phyloP scores from a whole-genome alignment of 352 stramenopile species.

The Pythium apleroticum region DNA sequence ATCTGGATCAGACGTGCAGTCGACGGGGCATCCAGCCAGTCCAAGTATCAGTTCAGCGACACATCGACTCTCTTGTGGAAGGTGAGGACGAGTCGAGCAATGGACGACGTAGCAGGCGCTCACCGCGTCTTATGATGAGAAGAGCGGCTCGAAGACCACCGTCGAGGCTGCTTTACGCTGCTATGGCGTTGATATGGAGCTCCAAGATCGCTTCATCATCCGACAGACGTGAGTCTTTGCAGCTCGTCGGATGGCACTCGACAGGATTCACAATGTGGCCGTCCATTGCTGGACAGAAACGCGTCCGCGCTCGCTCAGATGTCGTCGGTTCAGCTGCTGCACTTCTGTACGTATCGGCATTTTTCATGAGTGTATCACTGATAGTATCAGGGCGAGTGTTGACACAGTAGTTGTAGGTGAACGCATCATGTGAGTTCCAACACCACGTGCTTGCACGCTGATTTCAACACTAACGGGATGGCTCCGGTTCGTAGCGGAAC shows the following conservation, averaged over 20 bases:
- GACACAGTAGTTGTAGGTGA: no score
- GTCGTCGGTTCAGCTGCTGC: conserved; percentile 25
- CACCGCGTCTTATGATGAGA: neutral
- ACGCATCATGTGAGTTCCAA: conserved; percentile 27
- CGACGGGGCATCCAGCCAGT: conserved; percentile 19
- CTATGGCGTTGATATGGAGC: conserved; percentile 23
- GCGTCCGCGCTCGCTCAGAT: conserved; percentile 31
- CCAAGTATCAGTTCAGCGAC: conserved; percentile 17
- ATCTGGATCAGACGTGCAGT: conserved; percentile 27
- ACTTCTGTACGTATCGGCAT: conserved; percentile 29
- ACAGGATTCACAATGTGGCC: neutral
- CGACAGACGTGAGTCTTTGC: conserved; percentile 24
- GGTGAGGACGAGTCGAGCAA: neutral
- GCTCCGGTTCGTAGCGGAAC: conserved; percentile 18
- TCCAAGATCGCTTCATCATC: conserved; percentile 35
- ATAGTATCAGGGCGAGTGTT: no score
- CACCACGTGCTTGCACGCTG: neutral
- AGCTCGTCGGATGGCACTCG: neutral
- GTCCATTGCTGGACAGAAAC: conserved; percentile 21
- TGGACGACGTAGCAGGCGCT: neutral
- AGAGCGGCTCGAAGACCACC: conserved; percentile 3
- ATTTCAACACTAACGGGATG: conserved; percentile 4
- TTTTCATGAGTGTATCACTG: no score
- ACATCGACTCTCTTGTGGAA: conserved; percentile 2
- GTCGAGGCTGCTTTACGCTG: neutral